Conservation (phyloP, 805 yeast species). For the Wickerhamomyces subpelliculosus region DNA sequence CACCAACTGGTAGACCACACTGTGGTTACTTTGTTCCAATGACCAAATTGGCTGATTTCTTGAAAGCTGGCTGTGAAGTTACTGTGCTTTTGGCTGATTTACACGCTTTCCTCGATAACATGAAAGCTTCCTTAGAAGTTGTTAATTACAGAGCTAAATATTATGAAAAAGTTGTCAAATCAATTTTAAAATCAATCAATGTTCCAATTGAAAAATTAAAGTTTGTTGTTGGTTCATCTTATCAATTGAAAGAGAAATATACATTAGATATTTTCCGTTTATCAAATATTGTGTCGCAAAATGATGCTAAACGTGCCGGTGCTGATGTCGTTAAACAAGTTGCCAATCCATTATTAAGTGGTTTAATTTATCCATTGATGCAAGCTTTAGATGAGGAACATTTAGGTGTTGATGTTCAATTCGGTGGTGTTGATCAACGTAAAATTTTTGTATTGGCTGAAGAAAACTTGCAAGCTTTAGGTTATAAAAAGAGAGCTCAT, state of each 20-base stretch:
- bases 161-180: constrained; percentile 77
- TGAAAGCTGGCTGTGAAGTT: constrained; percentile 94
- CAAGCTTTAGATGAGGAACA: constrained; percentile 96
- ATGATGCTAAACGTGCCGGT: constrained; percentile 98
- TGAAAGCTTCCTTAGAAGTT: constrained; percentile 95
- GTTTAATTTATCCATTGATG: constrained; percentile 96
- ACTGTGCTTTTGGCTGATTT: constrained; percentile 88
- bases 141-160: constrained; percentile 84
- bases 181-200: constrained; percentile 77
- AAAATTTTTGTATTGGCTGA: constrained; percentile 96
- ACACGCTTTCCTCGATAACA: constrained; percentile 95
- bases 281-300: constrained; percentile 80
- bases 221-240: constrained; percentile 85
- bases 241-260: constrained; percentile 72
- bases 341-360: constrained; percentile 85
- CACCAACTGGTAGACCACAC: constrained; percentile 98
- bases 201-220: constrained; percentile 87
- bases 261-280: constrained; percentile 85
- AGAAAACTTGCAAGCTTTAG: constrained; percentile 78
- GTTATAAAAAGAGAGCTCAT: constrained; percentile 97
- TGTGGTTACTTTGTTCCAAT: constrained; percentile 98
- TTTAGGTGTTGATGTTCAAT: constrained; percentile 85
- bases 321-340: constrained; percentile 99
- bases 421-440: constrained; percentile 99
- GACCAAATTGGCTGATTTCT: constrained; percentile 92